Conservation (phyloP, 441 rosid genomes). For the Dalechampia spathulata region DNA sequence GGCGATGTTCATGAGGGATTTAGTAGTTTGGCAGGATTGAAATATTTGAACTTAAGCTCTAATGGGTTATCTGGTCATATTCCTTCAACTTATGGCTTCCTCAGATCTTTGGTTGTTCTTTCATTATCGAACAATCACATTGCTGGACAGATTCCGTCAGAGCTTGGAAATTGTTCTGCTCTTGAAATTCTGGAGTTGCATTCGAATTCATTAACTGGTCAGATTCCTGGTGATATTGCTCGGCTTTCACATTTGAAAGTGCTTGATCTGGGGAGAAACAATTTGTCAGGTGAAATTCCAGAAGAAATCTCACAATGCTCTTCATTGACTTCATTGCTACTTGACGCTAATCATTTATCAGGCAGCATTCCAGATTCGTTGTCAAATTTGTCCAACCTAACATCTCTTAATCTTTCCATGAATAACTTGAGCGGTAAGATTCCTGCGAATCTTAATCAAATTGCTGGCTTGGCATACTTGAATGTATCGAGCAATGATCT, state of each 20-base stretch:
- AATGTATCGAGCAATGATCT: conserved; percentile 74
- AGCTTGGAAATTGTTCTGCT: conserved; percentile 79
- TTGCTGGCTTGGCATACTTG: conserved; percentile 48
- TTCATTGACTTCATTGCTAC: conserved; percentile 41
- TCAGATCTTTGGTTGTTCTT: conserved; percentile 52
- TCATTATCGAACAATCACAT: conserved; percentile 68
- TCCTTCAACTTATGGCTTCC: conserved; percentile 71
- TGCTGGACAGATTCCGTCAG: conserved; percentile 62
- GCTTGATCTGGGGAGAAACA: conserved; percentile 67
- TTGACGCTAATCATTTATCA: conserved; percentile 58
- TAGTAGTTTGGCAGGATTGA: conserved; percentile 72
- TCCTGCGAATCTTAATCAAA: conserved; percentile 45
- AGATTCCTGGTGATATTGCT: conserved; percentile 66
- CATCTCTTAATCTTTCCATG: conserved; percentile 59
- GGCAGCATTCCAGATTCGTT: conserved; percentile 64
- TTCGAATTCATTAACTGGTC: conserved; percentile 53
- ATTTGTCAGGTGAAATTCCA: conserved; percentile 68
- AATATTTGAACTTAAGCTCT: conserved; percentile 59
- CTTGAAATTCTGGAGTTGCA: conserved; percentile 73
- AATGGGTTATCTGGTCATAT: conserved; percentile 68
- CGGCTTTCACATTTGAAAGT: conserved; percentile 42
- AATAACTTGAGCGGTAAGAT: conserved; percentile 78
- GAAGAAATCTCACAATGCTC: conserved; percentile 42
- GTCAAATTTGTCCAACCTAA: conserved; percentile 48
- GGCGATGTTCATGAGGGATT: conserved; percentile 86